Base-by-base conservation (phyloP, 2,329 filamentous ascomycete species). In the Neoscytalidium dimidiatum region DNA sequence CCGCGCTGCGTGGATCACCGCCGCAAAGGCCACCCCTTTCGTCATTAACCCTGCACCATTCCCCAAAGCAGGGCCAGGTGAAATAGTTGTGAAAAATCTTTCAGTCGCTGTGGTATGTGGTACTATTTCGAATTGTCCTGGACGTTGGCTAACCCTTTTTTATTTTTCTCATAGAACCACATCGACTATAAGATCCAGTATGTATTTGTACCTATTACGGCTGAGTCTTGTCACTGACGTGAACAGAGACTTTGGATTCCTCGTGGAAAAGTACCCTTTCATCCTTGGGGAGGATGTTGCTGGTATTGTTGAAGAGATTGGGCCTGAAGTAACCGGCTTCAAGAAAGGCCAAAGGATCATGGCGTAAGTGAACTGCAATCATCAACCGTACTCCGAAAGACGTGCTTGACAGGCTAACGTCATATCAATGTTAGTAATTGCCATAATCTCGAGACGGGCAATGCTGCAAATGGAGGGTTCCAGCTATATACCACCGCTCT, bases 221-320 rank as follows among this genome's bases (percentile, higher is more conserved):
- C 1, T n/a, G 41, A 1, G 4, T 4, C 21, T 17, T 14, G n/a
- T 21, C n/a, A 21, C 56, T 60, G 19, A 60, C 56, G 7, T 14
- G 7, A 28, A 9, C 21, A 66, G 11, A 5, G 41, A 46, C n/a
- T 46, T 46, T 19, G 58, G 43, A 3, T 17, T 48, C 13, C 17
- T 49, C 26, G 1, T 62, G 28, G 7, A 49, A 23, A 23, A 33
- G 7, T 79, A 72, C 67, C 77, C 77, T 1, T 69, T 69, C 21
- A 69, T 79, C 26, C 67, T 79, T 7, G 77, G 77, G 38, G 67
- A 62, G 51, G 78, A 80, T 60, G 68, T 77, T 21, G 75, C 77
- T 21, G 78, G 78, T n/a, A 73, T 73, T 53, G 70, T 79, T 26
- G 66, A 70, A 35, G 75, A 73, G 49, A 72, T 78, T 19, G 77